These are phyloP conservation scores for Paspalum vaginatum DNA, from an alignment of 176 grass and related monocot species.

Conservation along the genomic window DNA sequence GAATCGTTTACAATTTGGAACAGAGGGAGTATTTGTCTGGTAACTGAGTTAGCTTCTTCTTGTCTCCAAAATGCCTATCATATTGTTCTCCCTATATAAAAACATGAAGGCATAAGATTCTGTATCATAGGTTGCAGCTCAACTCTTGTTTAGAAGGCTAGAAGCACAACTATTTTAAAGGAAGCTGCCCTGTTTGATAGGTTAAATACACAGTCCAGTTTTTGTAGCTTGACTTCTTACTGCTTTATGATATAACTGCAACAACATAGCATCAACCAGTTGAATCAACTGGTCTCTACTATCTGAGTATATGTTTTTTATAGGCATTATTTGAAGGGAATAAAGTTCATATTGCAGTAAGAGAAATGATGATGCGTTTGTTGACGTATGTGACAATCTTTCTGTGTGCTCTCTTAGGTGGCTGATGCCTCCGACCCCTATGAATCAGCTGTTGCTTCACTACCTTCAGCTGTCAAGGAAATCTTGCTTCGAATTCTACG, in stretches of 20 bases:
- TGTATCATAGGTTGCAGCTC: conserved; percentile 8
- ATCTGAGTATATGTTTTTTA: conserved; percentile 6
- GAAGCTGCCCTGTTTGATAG: not conserved
- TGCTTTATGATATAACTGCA: not conserved
- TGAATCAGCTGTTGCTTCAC: conserved; percentile 72
- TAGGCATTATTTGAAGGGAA: not conserved
- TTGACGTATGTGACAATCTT: conserved; percentile 22
- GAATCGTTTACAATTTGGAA: no score
- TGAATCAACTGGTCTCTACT: conserved; percentile 8
- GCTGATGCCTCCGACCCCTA: conserved; percentile 55
- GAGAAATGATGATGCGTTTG: not conserved
- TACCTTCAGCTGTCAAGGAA: conserved; percentile 71
- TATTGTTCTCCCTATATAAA: not conserved
- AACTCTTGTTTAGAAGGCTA: not conserved
- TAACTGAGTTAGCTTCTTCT: conserved; percentile 13
- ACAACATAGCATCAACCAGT: conserved; percentile 5
- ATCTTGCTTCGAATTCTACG: conserved; percentile 64
- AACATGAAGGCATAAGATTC: conserved; percentile 2
- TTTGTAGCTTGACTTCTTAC: not conserved
- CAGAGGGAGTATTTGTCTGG: not conserved
- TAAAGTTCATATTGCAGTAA: conserved; percentile 37
- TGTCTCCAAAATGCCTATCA: conserved; percentile 6
- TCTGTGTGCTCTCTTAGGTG: conserved; percentile 46
- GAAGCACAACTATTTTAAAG: not conserved
- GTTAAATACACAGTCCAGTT: not conserved